Base-by-base conservation (phyloP, 352 stramenopile species). In the Globisporangium abappressorium region DNA sequence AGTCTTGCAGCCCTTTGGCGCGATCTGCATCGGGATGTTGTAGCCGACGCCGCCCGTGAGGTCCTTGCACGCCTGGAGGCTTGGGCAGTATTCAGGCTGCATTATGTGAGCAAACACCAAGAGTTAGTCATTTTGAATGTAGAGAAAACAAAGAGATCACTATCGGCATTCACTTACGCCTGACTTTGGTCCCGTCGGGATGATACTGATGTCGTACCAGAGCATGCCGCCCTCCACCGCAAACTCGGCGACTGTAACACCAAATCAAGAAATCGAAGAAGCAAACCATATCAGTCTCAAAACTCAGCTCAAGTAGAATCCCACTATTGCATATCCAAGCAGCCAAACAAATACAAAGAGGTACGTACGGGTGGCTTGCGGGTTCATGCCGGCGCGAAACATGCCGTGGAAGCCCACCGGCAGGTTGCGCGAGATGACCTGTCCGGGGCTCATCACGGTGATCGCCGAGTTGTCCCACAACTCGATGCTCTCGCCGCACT, bases 161-260 rank as follows among this genome's bases (percentile, higher is more conserved):
- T 22, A 20, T 22, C 28, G 15, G 36, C 53, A 11, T 34, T 22
- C 24, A 59, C 54, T 59, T 8, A 59, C 54, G 34, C 71, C 68
- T 36, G 22, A 59, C 38, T 61, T 70, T 20, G 74, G 64, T 4
- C 79, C 66, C n/a, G 81, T 80, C 14, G 76, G 72, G 64, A 85
- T 80, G 62, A 80, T 82, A 55, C 78, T 83, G 41, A 85, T 79
- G 70, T 85, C 78, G 57, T 83, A 85, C 76, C 78, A 85, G 41
- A 70, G 64, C 30, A 68, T 73, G 47, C 66, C 71, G 38, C 67
- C 73, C 0, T 60, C 73, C 20, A 83, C 62, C 6, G 74, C 69
- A 41, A 85, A 79, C 62, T 85, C 78, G 15, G 73, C 76, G 65
- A 85, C 76, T 82, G 59, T 41, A 46, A 53, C 38, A 20, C 12